Percentiles rank a stretch among this genome's conserved stretches.
phyloP scores from a whole-genome alignment of 1,284 basidiomycete genomes.

The Pulveroboletus sp. region DNA sequence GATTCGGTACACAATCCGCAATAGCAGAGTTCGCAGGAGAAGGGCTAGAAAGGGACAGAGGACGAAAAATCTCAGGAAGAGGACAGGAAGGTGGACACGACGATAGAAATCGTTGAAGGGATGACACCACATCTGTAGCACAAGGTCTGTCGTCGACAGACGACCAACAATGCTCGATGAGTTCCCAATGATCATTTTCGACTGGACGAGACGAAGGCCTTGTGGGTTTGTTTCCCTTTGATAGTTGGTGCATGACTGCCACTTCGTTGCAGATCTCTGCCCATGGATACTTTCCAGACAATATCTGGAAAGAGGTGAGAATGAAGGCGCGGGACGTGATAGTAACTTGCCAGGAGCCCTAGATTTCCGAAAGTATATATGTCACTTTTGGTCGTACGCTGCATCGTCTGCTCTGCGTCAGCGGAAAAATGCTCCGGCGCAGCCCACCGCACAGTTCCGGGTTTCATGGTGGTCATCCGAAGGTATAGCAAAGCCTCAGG shows the following conservation, averaged over 20 bases:
- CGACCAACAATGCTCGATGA: slow-evolving; percentile 9
- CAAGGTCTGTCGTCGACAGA: not conserved
- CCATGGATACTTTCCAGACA: slow-evolving; percentile 5
- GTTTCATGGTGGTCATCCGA: not conserved
- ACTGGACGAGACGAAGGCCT: not conserved
- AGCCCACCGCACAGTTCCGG: not conserved
- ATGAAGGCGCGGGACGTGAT: not conserved
- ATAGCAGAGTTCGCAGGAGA: too few species aligned
- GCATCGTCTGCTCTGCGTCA: not conserved
- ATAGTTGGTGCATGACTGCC: not conserved
- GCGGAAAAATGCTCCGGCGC: not conserved
- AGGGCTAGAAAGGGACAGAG: not conserved
- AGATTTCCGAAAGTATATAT: slow-evolving; percentile 10
- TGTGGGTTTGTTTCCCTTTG: not conserved
- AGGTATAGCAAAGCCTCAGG: not conserved
- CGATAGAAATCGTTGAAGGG: not conserved
- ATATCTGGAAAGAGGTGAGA: not conserved
- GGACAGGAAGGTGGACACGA: not conserved
- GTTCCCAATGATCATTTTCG: slow-evolving; percentile 1
- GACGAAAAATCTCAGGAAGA: not conserved
- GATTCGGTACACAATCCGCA: too few species aligned
- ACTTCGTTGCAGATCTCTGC: not conserved
- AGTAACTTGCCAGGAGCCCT: not conserved
- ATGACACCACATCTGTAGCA: not conserved
- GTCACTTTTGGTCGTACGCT: not conserved